phyloP scores from a whole-genome alignment of 495 filamentous ascomycete genomes.

The Corynascus novoguineensis region DNA sequence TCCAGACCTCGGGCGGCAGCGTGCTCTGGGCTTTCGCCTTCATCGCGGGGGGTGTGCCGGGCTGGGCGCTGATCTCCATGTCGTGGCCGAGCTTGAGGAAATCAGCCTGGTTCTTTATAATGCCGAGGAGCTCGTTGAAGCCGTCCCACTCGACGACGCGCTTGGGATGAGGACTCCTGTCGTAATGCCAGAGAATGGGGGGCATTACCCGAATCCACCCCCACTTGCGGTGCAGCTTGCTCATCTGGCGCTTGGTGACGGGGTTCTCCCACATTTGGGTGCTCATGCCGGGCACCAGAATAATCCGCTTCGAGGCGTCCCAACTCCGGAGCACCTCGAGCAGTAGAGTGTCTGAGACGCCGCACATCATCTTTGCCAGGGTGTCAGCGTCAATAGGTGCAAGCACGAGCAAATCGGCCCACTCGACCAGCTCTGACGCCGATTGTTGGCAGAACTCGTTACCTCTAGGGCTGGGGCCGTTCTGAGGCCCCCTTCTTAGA shows the following conservation, averaged over 20 bases:
- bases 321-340: slow-evolving; percentile 72
- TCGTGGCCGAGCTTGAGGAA: slow-evolving; percentile 56
- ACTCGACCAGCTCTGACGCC: slow-evolving; percentile 69
- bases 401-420: slow-evolving; percentile 80
- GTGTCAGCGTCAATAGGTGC: slow-evolving; percentile 79
- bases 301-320: slow-evolving; percentile 76
- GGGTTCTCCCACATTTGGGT: slow-evolving; percentile 80
- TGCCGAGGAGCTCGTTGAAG: slow-evolving; percentile 56
- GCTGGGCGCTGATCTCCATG: slow-evolving; percentile 46
- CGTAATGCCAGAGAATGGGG: slow-evolving; percentile 70
- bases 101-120: slow-evolving; percentile 62
- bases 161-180: slow-evolving; percentile 43
- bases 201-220: slow-evolving; percentile 68
- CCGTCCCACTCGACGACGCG: slow-evolving; percentile 60
- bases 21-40: slow-evolving; percentile 26
- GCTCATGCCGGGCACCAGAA: slow-evolving; percentile 79
- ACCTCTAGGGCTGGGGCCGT: slow-evolving; percentile 29
- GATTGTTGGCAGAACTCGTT: slow-evolving; percentile 45
- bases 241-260: slow-evolving; percentile 73
- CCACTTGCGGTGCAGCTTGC: slow-evolving; percentile 74
- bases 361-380: slow-evolving; percentile 76
- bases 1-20: slow-evolving; percentile 82
- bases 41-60: slow-evolving; percentile 21
- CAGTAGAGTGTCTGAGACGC: slow-evolving; percentile 66
- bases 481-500: slow-evolving; percentile 25